These are phyloP conservation scores for Colletotrichum sp. DNA, from an alignment of 2,329 filamentous ascomycete genomes.

Conservation along the genomic window DNA sequence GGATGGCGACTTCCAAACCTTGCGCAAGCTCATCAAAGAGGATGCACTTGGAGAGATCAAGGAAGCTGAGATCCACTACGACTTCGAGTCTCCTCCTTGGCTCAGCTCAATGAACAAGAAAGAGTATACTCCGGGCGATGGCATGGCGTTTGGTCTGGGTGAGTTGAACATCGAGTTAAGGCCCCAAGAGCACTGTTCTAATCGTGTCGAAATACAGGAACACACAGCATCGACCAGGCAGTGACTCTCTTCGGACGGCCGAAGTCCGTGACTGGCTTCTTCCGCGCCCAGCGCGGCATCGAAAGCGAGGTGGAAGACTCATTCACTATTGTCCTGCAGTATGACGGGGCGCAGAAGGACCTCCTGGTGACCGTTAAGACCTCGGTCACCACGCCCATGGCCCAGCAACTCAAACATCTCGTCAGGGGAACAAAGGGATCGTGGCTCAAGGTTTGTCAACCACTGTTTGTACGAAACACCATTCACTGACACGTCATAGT, in stretches of 20 bases:
- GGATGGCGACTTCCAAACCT: constrained; percentile 68
- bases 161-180: constrained; percentile 46
- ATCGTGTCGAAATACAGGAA: constrained; percentile 39
- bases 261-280: constrained; percentile 59
- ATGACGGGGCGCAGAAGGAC: constrained; percentile 45
- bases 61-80: constrained; percentile 72
- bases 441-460: constrained; percentile 39
- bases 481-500: constrained; percentile 3
- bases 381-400: constrained; percentile 61
- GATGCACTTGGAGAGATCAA: constrained; percentile 63
- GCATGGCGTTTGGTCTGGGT: constrained; percentile 48
- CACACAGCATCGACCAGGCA: constrained; percentile 67
- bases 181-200: background rate
- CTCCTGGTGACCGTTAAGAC: constrained; percentile 65
- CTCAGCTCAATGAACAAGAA: constrained; percentile 33
- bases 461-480: background rate
- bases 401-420: constrained; percentile 66
- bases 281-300: constrained; percentile 55
- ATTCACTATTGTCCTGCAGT: constrained; percentile 65
- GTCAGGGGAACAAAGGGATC: constrained; percentile 64
- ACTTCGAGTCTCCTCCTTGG: constrained; percentile 52
- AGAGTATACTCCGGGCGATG: constrained; percentile 40
- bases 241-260: constrained; percentile 63
- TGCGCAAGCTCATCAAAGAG: constrained; percentile 57
- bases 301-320: constrained; percentile 48